These are phyloP conservation scores for Gaillardinia entomophila DNA, from an alignment of 805 yeast species.

Conservation along the genomic window DNA sequence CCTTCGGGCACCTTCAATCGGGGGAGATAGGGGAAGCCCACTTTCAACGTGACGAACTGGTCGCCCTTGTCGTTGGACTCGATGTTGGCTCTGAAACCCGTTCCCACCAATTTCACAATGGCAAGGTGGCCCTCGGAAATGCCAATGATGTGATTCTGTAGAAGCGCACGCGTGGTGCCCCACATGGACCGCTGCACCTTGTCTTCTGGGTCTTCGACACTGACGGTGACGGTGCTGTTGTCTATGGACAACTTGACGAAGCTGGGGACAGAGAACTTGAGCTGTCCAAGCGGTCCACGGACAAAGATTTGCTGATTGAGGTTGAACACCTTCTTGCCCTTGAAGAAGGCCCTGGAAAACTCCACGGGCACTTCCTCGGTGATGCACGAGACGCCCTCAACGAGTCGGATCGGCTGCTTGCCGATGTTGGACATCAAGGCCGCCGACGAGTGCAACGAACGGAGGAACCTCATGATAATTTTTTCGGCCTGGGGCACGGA, in stretches of 20 bases:
- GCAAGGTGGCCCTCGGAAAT: conserved; percentile 91
- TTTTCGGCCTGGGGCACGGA: too few relatives aligned
- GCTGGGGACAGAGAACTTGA: conserved; percentile 63
- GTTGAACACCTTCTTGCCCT: conserved; percentile 55
- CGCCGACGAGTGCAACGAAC: too few relatives aligned
- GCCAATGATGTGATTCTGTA: conserved; percentile 77
- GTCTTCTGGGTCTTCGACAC: conserved; percentile 50
- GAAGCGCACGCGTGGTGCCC: conserved; percentile 85
- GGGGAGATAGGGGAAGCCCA: conserved; percentile 82
- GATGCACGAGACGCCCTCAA: conserved; percentile 52
- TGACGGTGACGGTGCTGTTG: conserved; percentile 40
- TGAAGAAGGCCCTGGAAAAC: conserved; percentile 55
- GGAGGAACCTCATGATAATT: too few relatives aligned
- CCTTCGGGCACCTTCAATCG: conserved; percentile 74
- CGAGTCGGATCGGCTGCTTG: conserved; percentile 63
- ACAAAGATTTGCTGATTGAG: conserved; percentile 57
- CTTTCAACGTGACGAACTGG: conserved; percentile 66
- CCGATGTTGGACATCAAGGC: conserved; percentile 84
- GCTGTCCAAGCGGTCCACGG: conserved; percentile 72
- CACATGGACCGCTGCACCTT: conserved; percentile 81
- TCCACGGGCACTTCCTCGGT: conserved; percentile 44
- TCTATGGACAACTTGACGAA: conserved; percentile 49
- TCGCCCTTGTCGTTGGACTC: conserved; percentile 48
- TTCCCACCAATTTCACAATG: conserved; percentile 85
- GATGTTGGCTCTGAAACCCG: conserved; percentile 88